phyloP scores from a whole-genome alignment of 805 yeast species.

The Sugiyamaella boreocaroliniensis region DNA sequence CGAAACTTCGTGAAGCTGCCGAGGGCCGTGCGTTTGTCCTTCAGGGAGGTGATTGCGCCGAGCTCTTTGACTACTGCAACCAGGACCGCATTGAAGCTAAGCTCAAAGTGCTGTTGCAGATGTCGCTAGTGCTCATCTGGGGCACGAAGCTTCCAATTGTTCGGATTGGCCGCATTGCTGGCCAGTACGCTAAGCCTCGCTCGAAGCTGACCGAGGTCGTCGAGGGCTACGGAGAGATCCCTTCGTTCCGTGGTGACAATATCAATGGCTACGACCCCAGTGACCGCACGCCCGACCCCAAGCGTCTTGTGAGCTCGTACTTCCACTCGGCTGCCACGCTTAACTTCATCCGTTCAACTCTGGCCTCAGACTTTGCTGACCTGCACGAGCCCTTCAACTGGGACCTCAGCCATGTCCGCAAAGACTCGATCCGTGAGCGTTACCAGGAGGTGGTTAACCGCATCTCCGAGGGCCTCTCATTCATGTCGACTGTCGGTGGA shows the following conservation, averaged over 20 bases:
- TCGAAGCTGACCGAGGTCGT: constrained; percentile 38
- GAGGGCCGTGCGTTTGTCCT: constrained; percentile 38
- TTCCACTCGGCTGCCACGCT: constrained; percentile 42
- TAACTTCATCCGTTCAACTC: constrained; percentile 33
- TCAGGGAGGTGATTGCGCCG: constrained; percentile 43
- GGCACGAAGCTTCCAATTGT: constrained; percentile 36
- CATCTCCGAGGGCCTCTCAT: constrained; percentile 33
- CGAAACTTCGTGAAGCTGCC: constrained; percentile 35
- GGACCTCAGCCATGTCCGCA: constrained; percentile 37
- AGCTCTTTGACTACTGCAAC: constrained; percentile 38
- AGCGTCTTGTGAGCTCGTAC: constrained; percentile 36
- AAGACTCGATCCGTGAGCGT: constrained; percentile 32
- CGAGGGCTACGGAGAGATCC: constrained; percentile 34
- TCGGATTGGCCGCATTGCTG: constrained; percentile 39
- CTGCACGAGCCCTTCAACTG: constrained; percentile 36
- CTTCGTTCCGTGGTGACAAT: constrained; percentile 39
- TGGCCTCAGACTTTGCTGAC: constrained; percentile 37
- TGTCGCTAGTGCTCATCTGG: constrained; percentile 40
- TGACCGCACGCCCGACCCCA: constrained; percentile 37
- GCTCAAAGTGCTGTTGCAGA: constrained; percentile 37
- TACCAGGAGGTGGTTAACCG: constrained; percentile 33
- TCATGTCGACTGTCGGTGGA: constrained; percentile 37
- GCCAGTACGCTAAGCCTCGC: constrained; percentile 41
- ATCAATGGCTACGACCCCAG: constrained; percentile 36
- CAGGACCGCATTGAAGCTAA: constrained; percentile 36